Evolutionary conservation across 495 filamentous ascomycete genomes (phyloP).

Genomic region (Massariosphaeria phaeospora): DNA sequence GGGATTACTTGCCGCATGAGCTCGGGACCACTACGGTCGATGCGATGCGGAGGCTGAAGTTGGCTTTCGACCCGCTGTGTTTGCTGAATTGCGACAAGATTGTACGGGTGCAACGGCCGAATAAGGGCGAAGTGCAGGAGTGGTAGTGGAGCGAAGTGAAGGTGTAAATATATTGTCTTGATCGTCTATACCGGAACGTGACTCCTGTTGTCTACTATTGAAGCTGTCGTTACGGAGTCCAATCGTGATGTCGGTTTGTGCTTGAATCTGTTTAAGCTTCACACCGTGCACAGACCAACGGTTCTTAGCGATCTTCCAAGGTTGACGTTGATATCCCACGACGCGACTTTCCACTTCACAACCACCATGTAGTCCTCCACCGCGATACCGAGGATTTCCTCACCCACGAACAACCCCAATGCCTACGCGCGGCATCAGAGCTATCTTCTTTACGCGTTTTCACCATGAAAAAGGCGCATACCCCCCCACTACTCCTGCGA

Average conservation of each 20-base stretch:
- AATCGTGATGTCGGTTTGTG: too few species aligned
- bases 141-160: constrained; percentile 39
- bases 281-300: too few species aligned
- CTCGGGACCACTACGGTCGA: constrained; percentile 68
- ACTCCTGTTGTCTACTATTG: too few species aligned
- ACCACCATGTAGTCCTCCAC: background rate
- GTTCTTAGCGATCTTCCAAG: too few species aligned
- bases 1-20: constrained; percentile 73
- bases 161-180: too few species aligned
- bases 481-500: background rate
- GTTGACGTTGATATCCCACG: too few species aligned
- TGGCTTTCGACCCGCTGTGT: constrained; percentile 70
- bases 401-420: background rate
- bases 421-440: constrained; percentile 66
- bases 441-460: constrained; percentile 93
- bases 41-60: constrained; percentile 72
- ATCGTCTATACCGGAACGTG: too few species aligned
- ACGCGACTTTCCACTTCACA: background rate
- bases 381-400: background rate
- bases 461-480: constrained; percentile 75
- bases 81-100: constrained; percentile 80
- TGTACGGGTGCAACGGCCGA: constrained; percentile 47
- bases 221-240: too few species aligned
- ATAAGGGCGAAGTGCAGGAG: constrained; percentile 40
- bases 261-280: too few species aligned